Percentiles rank a stretch among this genome's conserved stretches.
These are phyloP conservation scores for Ciborinia camelliae DNA, from an alignment of 2,329 filamentous ascomycete species.

Conservation along the genomic window DNA sequence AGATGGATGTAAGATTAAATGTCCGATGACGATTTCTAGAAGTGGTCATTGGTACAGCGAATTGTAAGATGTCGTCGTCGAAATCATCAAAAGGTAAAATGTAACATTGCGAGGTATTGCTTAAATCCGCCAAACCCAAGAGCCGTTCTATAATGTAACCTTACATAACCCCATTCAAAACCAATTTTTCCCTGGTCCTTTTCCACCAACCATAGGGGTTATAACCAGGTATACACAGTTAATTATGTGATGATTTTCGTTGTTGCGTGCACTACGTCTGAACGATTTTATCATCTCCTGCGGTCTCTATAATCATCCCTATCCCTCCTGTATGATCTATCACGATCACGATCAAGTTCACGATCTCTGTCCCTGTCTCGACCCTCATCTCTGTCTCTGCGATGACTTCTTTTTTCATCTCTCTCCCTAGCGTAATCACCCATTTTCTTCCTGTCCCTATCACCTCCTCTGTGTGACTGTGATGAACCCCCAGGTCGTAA, in stretches of 20 bases:
- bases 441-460: conserved; percentile 43
- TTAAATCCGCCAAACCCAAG: not conserved
- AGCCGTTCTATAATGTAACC: not conserved
- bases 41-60: not conserved
- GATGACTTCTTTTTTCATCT: conserved; percentile 40
- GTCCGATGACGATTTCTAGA: not conserved
- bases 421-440: conserved; percentile 43
- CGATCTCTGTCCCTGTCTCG: conserved; percentile 36
- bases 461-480: conserved; percentile 3
- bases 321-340: conserved; percentile 29
- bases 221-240: not conserved
- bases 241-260: not conserved
- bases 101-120: not conserved
- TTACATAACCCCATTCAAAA: not conserved
- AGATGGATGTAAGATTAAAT: not conserved
- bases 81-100: not conserved
- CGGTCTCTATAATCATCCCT: conserved; percentile 31
- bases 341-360: conserved; percentile 15
- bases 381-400: conserved; percentile 36
- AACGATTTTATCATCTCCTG: conserved; percentile 13
- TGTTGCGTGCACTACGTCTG: conserved; percentile 13
- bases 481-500: conserved; percentile 40
- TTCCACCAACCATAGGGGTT: not conserved
- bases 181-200: too few species aligned
- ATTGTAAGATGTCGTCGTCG: too few species aligned